phyloP scores from a whole-genome alignment of 306 rosid species.

The Fragaria iinumae region DNA sequence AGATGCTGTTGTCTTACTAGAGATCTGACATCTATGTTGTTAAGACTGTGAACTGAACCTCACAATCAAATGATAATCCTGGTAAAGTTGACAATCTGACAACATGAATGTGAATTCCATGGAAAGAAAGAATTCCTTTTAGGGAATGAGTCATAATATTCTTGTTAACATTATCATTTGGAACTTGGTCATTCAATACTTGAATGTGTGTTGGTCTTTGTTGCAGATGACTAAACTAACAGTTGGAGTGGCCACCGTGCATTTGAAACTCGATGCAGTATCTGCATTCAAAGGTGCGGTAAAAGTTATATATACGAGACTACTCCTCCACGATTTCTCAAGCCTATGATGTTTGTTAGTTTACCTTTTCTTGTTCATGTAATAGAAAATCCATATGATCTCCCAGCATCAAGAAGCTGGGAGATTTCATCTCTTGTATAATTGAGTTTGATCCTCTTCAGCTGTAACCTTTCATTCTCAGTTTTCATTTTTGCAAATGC shows the following conservation, averaged over 20 bases:
- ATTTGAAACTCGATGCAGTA: not conserved
- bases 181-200: not conserved
- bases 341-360: not conserved
- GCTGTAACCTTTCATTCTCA: not conserved
- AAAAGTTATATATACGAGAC: not conserved
- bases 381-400: conserved; percentile 19
- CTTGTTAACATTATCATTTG: not conserved
- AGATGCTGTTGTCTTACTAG: not conserved
- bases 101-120: not conserved
- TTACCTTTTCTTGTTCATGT: not conserved
- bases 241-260: not conserved
- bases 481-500: not conserved
- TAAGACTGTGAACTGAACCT: not conserved
- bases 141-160: not conserved
- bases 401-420: not conserved
- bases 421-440: conserved; percentile 10
- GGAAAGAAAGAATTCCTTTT: not conserved
- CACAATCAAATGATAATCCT: not conserved
- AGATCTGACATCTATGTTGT: not conserved
- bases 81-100: not conserved
- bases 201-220: not conserved
- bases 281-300: not conserved
- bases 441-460: conserved; percentile 6
- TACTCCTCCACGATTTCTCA: not conserved
- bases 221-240: conserved; percentile 25